Percentiles rank a stretch among this genome's conserved stretches.
Evolutionary conservation across 352 stramenopile genomes (phyloP).

Genomic region (Phytophthora sojae): DNA sequence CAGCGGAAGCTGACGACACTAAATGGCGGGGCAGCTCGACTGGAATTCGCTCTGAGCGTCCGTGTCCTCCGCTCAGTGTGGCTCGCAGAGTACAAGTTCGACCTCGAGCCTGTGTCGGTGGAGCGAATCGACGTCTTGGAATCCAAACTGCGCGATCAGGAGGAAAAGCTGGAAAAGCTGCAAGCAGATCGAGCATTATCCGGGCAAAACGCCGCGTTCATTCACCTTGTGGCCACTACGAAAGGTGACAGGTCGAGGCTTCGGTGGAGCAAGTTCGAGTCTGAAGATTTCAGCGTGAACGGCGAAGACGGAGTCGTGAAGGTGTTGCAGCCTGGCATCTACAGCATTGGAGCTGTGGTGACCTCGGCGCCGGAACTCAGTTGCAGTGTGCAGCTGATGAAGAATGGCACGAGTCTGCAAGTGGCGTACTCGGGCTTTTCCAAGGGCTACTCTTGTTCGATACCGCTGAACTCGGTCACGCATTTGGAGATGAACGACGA

Average conservation of each 20-base stretch:
- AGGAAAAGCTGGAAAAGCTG: neutral
- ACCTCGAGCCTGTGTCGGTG: neutral
- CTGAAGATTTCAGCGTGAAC: neutral
- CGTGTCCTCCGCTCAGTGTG: neutral
- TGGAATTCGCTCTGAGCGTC: neutral
- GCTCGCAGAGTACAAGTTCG: neutral
- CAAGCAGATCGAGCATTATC: neutral
- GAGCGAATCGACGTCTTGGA: constrained; percentile 2
- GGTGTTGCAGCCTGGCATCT: neutral
- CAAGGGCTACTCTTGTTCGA: neutral
- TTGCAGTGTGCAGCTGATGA: neutral
- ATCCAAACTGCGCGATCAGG: neutral
- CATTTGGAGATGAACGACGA: neutral
- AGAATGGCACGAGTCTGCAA: neutral
- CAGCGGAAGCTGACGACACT: neutral
- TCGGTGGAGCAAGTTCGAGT: neutral
- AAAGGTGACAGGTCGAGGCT: neutral
- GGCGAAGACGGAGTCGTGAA: neutral
- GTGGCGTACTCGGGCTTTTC: neutral
- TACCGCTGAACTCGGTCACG: neutral
- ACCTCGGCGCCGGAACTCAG: neutral
- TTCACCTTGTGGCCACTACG: neutral
- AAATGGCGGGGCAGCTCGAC: neutral
- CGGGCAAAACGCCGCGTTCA: neutral
- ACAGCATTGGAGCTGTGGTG: neutral